Percentiles rank a stretch among this genome's conserved stretches.
Conservation (phyloP, 768 basidiomycete species). For the Baorangia bicolor region DNA sequence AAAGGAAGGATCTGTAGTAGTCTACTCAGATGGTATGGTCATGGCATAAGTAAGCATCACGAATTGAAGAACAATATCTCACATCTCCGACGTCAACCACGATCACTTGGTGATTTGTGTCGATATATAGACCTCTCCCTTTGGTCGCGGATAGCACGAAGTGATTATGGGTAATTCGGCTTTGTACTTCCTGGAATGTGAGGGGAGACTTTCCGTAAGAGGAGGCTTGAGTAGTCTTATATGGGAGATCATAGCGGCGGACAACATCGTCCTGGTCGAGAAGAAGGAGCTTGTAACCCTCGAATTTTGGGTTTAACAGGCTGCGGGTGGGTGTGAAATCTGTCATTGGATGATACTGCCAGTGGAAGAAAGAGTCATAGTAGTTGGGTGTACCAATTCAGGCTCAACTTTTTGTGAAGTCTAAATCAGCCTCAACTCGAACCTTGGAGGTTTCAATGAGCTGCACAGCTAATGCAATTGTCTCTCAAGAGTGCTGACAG, state of each 20-base stretch:
- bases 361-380: constrained; percentile 1
- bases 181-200: constrained; percentile 80
- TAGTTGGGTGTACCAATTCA: not conserved
- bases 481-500: too few relatives aligned
- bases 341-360: constrained; percentile 27
- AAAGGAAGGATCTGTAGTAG: constrained; percentile 49
- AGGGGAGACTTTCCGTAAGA: constrained; percentile 60
- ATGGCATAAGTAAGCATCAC: constrained; percentile 5
- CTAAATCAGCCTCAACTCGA: too few relatives aligned
- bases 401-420: too few relatives aligned
- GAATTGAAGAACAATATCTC: constrained; percentile 29
- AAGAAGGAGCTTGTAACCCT: constrained; percentile 74
- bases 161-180: constrained; percentile 83
- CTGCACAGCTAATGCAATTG: too few relatives aligned
- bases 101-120: constrained; percentile 60
- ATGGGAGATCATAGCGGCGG: constrained; percentile 48
- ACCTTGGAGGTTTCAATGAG: too few relatives aligned
- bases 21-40: constrained; percentile 43
- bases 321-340: constrained; percentile 47
- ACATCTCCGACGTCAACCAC: constrained; percentile 59
- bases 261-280: constrained; percentile 58
- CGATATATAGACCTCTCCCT: constrained; percentile 62
- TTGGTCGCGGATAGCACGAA: constrained; percentile 49
- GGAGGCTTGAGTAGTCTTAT: constrained; percentile 49
- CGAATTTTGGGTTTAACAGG: constrained; percentile 79